A percentile compares a stretch with the other conserved stretches of the same genome.
Conservation (phyloP, 1,139 yeast species). For the Geotrichum aggregatum region DNA sequence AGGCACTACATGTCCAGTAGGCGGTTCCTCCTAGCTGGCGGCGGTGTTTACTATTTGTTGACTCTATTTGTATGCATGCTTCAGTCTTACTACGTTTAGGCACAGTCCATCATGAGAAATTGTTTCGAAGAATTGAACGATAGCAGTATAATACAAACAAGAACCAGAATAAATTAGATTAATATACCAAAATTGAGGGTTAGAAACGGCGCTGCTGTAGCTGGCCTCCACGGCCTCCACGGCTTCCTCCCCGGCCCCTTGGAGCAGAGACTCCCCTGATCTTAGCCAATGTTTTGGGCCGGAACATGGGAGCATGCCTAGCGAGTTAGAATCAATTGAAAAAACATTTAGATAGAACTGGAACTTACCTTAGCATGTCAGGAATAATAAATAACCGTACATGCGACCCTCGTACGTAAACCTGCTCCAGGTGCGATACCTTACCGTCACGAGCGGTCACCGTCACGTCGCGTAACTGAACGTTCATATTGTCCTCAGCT, state of each 20-base stretch:
- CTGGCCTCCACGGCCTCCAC: constrained; percentile 27
- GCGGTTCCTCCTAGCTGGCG: no score
- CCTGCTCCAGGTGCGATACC: constrained; percentile 75
- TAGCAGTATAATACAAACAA: constrained; percentile 7
- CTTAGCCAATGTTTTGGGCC: constrained; percentile 39
- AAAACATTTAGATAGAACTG: background rate
- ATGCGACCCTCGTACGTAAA: constrained; percentile 88
- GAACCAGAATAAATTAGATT: constrained; percentile 14
- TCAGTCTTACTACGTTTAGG: no score
- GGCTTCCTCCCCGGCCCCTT: constrained; percentile 28
- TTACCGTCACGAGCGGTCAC: constrained; percentile 74
- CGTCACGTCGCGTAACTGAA: constrained; percentile 77
- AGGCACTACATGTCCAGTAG: no score
- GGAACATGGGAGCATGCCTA: constrained; percentile 80
- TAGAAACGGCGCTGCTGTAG: constrained; percentile 19
- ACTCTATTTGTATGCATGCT: no score
- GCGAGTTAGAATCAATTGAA: background rate
- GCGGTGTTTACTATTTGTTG: no score
- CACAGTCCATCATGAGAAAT: background rate
- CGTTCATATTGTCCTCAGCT: constrained; percentile 87
- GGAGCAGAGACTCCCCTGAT: constrained; percentile 27
- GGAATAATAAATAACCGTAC: constrained; percentile 82
- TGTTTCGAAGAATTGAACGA: constrained; percentile 2
- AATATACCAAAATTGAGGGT: background rate
- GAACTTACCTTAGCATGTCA: constrained; percentile 55